These are phyloP conservation scores for Colletotrichum cereale DNA, from an alignment of 2,329 filamentous ascomycete genomes.

Conservation along the genomic window DNA sequence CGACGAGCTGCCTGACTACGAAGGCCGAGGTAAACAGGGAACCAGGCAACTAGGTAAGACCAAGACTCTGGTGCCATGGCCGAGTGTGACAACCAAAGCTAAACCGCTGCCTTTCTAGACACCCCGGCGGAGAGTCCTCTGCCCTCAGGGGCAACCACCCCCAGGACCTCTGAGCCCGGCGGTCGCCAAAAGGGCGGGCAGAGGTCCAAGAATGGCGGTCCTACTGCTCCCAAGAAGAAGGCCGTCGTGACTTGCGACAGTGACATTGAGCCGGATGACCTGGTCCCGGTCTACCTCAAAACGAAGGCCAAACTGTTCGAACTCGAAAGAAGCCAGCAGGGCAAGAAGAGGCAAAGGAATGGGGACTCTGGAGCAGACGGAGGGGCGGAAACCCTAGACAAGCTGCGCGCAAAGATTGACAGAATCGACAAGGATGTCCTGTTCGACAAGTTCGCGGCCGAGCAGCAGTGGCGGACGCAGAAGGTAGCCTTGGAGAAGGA, in stretches of 20 bases:
- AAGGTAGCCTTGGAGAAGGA: constrained; percentile 73
- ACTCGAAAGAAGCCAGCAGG: constrained; percentile 64
- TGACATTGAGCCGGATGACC: constrained; percentile 80
- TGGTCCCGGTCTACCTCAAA: constrained; percentile 82
- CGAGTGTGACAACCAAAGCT: background rate
- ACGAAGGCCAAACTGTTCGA: constrained; percentile 78
- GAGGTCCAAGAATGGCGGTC: constrained; percentile 38
- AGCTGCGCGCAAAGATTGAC: constrained; percentile 79
- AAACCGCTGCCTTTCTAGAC: constrained; percentile 49
- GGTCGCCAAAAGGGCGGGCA: constrained; percentile 26
- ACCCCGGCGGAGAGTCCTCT: constrained; percentile 63
- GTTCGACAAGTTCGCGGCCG: constrained; percentile 76
- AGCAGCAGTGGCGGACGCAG: constrained; percentile 73
- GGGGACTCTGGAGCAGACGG: constrained; percentile 49
- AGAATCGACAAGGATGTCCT: constrained; percentile 83
- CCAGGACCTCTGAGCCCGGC: constrained; percentile 54
- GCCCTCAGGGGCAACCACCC: constrained; percentile 64
- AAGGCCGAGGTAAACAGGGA: constrained; percentile 57
- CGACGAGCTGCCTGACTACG: constrained; percentile 80
- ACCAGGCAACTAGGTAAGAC: constrained; percentile 54
- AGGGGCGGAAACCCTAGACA: constrained; percentile 69
- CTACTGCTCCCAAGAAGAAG: constrained; percentile 55
- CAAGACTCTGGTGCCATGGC: background rate
- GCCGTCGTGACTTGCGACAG: constrained; percentile 68
- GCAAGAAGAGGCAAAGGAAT: constrained; percentile 57